Percentiles rank a stretch among this genome's conserved stretches.
Evolutionary conservation across 352 stramenopile genomes (phyloP).

Genomic region (Phytophthora litchii): DNA sequence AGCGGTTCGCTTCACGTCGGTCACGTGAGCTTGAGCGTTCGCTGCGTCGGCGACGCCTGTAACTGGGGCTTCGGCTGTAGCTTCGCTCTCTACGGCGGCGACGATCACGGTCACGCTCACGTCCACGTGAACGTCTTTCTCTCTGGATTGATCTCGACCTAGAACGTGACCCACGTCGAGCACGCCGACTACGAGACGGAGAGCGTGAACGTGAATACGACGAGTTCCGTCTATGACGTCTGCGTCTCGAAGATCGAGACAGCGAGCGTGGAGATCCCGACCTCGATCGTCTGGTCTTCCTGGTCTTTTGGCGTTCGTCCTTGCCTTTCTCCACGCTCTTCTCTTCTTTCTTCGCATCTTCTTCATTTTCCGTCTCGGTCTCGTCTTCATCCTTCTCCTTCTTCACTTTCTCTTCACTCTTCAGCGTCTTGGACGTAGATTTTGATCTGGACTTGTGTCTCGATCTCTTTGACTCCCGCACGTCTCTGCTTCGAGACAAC

Average conservation of each 20-base stretch:
- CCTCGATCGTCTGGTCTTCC: conserved; percentile 59
- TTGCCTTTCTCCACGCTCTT: conserved; percentile 22
- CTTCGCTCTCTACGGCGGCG: conserved; percentile 40
- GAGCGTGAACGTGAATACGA: conserved; percentile 59
- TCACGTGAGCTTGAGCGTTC: conserved; percentile 70
- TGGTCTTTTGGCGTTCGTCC: conserved; percentile 25
- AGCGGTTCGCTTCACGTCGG: conserved; percentile 59
- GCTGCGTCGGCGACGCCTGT: conserved; percentile 43
- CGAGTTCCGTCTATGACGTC: conserved; percentile 41
- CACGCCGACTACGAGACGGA: conserved; percentile 41
- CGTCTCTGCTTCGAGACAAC: conserved; percentile 10
- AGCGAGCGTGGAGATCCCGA: conserved; percentile 60
- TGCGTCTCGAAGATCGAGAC: conserved; percentile 56
- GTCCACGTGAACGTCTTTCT: conserved; percentile 33
- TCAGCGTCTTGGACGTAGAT: conserved; percentile 25
- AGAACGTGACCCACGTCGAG: conserved; percentile 57
- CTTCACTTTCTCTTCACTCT: background rate
- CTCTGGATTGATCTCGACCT: conserved; percentile 41
- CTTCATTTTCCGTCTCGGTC: conserved; percentile 18
- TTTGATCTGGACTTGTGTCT: conserved; percentile 16
- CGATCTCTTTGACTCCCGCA: conserved; percentile 29
- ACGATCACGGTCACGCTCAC: conserved; percentile 44
- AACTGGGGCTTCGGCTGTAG: conserved; percentile 54
- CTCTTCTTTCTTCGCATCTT: conserved; percentile 25
- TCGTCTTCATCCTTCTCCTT: conserved; percentile 11